Percentiles rank a stretch among this genome's conserved stretches.
These are phyloP conservation scores for Athelia sp. DNA, from an alignment of 1,284 basidiomycete species.

Conservation along the genomic window DNA sequence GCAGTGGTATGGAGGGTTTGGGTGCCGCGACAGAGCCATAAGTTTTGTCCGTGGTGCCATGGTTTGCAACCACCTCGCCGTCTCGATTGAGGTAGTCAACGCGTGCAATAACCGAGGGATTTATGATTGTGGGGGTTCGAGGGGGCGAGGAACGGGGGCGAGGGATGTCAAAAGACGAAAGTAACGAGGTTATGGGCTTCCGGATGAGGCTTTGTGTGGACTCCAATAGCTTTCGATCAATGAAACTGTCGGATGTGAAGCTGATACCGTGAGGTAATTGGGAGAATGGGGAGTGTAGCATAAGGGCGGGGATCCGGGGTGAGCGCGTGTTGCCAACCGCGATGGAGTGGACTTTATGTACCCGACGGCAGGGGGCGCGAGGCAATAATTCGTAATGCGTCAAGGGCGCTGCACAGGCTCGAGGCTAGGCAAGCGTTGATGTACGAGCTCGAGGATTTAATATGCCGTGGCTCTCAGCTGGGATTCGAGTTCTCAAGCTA, in stretches of 20 bases:
- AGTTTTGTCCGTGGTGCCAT: neutral
- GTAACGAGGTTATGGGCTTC: neutral
- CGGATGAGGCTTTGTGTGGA: neutral
- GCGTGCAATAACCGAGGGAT: neutral
- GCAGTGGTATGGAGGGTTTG: constrained; percentile 50
- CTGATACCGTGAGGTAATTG: neutral
- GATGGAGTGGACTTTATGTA: neutral
- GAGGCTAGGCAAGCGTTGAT: neutral
- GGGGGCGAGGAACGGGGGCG: neutral
- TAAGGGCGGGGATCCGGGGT: neutral
- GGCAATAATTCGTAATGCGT: neutral
- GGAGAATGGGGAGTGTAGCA: neutral
- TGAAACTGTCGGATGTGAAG: neutral
- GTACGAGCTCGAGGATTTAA: neutral
- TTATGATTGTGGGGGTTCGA: neutral
- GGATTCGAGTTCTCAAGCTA: too few relatives aligned
- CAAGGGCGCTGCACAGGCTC: neutral
- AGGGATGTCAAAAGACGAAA: constrained; percentile 4
- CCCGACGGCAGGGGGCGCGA: neutral
- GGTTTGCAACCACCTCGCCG: neutral
- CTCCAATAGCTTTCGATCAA: neutral
- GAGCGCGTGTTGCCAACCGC: neutral
- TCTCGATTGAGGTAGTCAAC: neutral
- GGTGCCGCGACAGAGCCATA: neutral
- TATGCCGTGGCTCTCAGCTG: too few relatives aligned